Evolutionary conservation across 2,329 filamentous ascomycete species (phyloP), one percentile per base, ranked within the genome.

Genomic region (Botryotinia narcissicola): DNA sequence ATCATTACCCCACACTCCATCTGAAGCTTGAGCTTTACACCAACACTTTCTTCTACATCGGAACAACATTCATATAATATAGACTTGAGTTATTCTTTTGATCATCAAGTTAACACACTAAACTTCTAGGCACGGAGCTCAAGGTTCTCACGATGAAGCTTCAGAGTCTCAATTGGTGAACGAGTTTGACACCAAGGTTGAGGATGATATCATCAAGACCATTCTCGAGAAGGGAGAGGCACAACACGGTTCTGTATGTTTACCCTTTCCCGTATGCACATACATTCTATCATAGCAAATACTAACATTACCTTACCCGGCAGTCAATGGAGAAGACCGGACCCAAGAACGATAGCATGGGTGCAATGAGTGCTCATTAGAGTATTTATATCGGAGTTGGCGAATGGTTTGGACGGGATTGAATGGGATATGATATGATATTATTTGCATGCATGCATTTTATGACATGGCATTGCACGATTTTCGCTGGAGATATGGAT

Each of bases 171-270:
- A 86, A 64, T 87, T 99, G 7, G 91, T 96, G 80, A 92, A 90
- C 78, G 95, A 98, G 84, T 99, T 99, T 79, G 94, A 93, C 78
- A 95, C 93, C 22, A 84, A 87, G 78, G 86, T 90, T 72, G 91
- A 94, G 37, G 95, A 98, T 12, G 92, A 95, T 0, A 91, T 92
- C 74, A 91, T 98, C 80, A 89, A 89, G 84, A 85, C 90, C 84
- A 97, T 99, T 76, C 85, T 98, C 60, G 88, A 93, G 84, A 89
- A 89, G 81, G 95, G 95, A 35, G 86, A 86, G 25, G 82, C 91
- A 72, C 91, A 96, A 83, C 87, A 89, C 79, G 81, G 82, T 57
- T 83, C 86, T 82, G 89, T 90, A 83, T 76, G 85, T 82, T 63
- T 60, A 68, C 44, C 72, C 71, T 25, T 57, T 63, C 66, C 10